phyloP scores from a whole-genome alignment of 164 flowering plant genomes.

The Hamamelis virginiana region DNA sequence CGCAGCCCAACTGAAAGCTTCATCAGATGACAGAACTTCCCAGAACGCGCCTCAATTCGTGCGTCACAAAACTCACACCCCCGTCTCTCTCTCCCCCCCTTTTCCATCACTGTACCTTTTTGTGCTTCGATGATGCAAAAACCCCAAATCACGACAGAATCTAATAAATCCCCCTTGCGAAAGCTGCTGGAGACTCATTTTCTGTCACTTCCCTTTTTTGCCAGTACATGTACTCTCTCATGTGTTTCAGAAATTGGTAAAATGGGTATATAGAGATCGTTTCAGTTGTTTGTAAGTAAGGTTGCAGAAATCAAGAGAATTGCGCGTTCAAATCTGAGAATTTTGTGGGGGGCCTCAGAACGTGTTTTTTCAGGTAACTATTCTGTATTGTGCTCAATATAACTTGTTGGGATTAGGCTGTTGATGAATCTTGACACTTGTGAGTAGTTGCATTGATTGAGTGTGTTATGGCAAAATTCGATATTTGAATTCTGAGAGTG shows the following conservation, averaged over 20 bases:
- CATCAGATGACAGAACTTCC: no score
- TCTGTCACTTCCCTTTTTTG: no score
- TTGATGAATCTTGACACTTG: not conserved
- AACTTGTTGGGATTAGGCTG: not conserved
- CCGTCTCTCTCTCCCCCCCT: no score
- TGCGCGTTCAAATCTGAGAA: no score
- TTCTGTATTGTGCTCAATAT: not conserved
- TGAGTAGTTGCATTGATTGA: not conserved
- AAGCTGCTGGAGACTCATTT: no score
- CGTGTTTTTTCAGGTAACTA: not conserved
- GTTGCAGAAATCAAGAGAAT: conserved; percentile 9
- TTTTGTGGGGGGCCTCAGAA: not conserved
- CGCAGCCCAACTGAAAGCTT: no score
- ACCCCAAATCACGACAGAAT: no score
- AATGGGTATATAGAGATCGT: conserved; percentile 6
- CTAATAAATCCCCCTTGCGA: no score
- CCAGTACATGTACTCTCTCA: not conserved
- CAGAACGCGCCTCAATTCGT: no score
- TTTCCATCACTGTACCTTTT: no score
- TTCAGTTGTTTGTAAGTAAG: not conserved
- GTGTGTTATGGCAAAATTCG: not conserved
- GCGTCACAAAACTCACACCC: no score
- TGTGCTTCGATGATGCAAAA: no score
- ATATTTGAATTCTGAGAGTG: not conserved
- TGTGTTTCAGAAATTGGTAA: conserved; percentile 2